phyloP scores from a whole-genome alignment of 192 early-diverging fungal genomes.

The Jimgerdemannia flammicorona region DNA sequence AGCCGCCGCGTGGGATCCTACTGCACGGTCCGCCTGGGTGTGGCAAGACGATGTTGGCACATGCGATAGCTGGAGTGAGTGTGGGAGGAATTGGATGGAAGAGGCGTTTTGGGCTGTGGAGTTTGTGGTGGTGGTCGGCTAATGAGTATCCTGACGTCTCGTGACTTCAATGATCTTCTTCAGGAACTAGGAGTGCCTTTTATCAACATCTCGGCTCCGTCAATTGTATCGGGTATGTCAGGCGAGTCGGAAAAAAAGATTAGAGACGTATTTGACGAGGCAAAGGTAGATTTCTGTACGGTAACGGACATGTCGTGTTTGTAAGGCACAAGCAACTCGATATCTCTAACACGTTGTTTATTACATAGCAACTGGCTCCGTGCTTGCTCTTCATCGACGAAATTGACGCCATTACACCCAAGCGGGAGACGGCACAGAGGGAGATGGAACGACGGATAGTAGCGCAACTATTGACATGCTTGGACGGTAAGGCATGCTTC shows the following conservation, averaged over 20 bases:
- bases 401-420: conserved; percentile 98
- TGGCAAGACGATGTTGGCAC: conserved; percentile 92
- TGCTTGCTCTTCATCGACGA: conserved; percentile 97
- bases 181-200: conserved; percentile 88
- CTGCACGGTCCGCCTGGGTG: conserved; percentile 97
- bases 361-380: conserved; percentile 22
- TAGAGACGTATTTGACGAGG: conserved; percentile 96
- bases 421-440: conserved; percentile 97
- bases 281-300: conserved; percentile 43
- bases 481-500: conserved; percentile 87
- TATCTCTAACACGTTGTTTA: not conserved
- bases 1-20: conserved; percentile 91
- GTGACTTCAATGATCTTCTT: conserved; percentile 2
- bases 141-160: not conserved
- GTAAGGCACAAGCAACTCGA: not conserved
- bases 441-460: conserved; percentile 99
- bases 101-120: not conserved
- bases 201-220: conserved; percentile 90
- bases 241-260: conserved; percentile 99
- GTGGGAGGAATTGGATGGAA: too few relatives aligned
- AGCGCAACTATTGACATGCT: conserved; percentile 95
- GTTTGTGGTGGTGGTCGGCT: conserved; percentile 8
- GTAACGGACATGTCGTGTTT: conserved; percentile 1
- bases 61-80: conserved; percentile 91
- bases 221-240: conserved; percentile 95